A percentile compares a stretch with the other conserved stretches of the same genome.
These are phyloP conservation scores for Cyphellophora attinorum DNA, from an alignment of 2,329 filamentous ascomycete species.

Conservation along the genomic window DNA sequence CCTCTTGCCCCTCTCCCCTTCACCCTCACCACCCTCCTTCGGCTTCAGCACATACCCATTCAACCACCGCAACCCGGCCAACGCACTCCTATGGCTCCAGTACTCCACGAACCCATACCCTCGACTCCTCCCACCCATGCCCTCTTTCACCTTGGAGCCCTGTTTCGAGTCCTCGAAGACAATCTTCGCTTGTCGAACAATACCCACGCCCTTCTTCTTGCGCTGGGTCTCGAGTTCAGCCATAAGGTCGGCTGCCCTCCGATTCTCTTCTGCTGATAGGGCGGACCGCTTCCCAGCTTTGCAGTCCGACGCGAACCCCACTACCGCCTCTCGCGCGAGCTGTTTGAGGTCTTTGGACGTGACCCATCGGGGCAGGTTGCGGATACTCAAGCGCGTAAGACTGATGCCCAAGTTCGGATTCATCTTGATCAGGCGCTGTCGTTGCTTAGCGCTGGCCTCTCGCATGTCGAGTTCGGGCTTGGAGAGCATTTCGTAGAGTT, in stretches of 20 bases:
- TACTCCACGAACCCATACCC: conserved; percentile 99
- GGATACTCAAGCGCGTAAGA: conserved; percentile 79
- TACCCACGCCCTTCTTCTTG: conserved; percentile 71
- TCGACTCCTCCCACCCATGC: conserved; percentile 68
- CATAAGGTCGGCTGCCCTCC: conserved; percentile 70
- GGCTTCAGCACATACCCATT: conserved; percentile 61
- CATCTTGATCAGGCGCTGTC: conserved; percentile 79
- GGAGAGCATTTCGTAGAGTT: conserved; percentile 66
- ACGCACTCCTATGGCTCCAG: conserved; percentile 79
- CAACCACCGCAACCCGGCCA: conserved; percentile 90
- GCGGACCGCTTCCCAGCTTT: conserved; percentile 66
- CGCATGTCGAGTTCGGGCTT: conserved; percentile 77
- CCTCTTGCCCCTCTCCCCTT: conserved; percentile 67
- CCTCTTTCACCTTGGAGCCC: conserved; percentile 73
- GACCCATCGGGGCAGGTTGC: conserved; percentile 79
- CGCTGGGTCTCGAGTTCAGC: conserved; percentile 69
- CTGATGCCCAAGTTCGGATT: conserved; percentile 86
- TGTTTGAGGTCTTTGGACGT: conserved; percentile 83
- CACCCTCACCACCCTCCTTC: conserved; percentile 23
- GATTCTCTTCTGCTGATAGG: conserved; percentile 81
- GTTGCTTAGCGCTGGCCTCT: conserved; percentile 75
- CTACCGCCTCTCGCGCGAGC: conserved; percentile 81
- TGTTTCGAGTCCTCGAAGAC: conserved; percentile 76
- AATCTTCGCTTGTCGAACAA: conserved; percentile 89
- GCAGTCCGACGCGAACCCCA: conserved; percentile 86